These are phyloP conservation scores for Suaeda aralocaspica DNA, from an alignment of 148 eudicot species.

Conservation along the genomic window DNA sequence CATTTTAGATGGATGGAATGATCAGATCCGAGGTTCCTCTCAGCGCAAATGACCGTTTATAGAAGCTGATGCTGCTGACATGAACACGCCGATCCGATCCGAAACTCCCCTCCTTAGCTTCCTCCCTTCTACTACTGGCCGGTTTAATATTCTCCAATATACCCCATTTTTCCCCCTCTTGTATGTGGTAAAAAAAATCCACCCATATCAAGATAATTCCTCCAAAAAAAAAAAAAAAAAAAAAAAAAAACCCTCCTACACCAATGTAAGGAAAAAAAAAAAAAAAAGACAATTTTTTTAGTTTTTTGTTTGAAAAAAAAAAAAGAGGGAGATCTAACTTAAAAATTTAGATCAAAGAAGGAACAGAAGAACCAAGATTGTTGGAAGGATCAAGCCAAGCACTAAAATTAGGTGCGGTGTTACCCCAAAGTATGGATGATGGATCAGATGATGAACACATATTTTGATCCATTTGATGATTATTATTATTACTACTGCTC, in stretches of 20 bases:
- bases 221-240: background rate
- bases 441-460: slow-evolving; percentile 35
- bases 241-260: background rate
- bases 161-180: slow-evolving; percentile 9
- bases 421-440: slow-evolving; percentile 47
- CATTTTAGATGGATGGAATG: slow-evolving; percentile 8
- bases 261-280: background rate
- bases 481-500: slow-evolving; percentile 12
- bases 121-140: slow-evolving; percentile 4
- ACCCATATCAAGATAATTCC: slow-evolving; percentile 19
- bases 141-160: background rate
- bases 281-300: slow-evolving; percentile 8
- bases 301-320: background rate
- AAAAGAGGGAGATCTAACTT: background rate
- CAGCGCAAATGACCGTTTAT: slow-evolving; percentile 43
- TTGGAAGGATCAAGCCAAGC: slow-evolving; percentile 69
- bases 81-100: slow-evolving; percentile 70
- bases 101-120: too few species aligned
- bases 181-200: slow-evolving; percentile 18
- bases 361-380: slow-evolving; percentile 50
- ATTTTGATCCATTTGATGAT: slow-evolving; percentile 34
- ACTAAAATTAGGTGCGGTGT: slow-evolving; percentile 25
- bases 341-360: slow-evolving; percentile 59
- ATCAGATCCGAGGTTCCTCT: slow-evolving; percentile 93
- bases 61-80: slow-evolving; percentile 52